These are phyloP conservation scores for Schizonepeta tenuifolia DNA, from an alignment of 257 asterid species.

Conservation along the genomic window DNA sequence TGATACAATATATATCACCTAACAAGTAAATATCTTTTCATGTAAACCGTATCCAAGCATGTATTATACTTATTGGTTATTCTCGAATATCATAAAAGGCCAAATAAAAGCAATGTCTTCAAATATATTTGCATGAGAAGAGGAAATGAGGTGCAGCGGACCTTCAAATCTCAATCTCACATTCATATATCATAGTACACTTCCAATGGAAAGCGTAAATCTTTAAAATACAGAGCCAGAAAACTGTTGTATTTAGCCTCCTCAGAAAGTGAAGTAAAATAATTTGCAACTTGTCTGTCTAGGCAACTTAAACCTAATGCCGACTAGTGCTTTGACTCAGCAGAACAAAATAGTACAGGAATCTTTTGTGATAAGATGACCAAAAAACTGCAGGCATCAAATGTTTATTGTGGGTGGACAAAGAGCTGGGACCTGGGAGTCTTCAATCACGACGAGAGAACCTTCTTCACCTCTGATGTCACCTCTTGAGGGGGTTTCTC, in stretches of 20 bases:
- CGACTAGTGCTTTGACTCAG: conserved; percentile 24
- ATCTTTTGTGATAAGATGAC: conserved; percentile 22
- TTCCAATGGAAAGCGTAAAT: not conserved
- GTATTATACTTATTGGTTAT: no score
- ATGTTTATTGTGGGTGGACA: conserved; percentile 25
- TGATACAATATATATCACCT: no score
- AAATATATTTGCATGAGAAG: not conserved
- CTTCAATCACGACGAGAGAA: conserved; percentile 55
- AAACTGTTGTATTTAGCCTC: conserved; percentile 15
- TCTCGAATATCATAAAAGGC: no score
- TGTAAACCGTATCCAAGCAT: no score
- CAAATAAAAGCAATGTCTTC: not conserved
- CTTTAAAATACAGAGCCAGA: conserved; percentile 4
- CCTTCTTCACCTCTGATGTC: conserved; percentile 64
- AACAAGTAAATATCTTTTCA: no score
- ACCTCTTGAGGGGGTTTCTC: conserved; percentile 80
- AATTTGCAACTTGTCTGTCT: conserved; percentile 3
- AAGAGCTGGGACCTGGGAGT: not conserved
- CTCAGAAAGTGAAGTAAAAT: not conserved
- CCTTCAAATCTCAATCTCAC: not conserved
- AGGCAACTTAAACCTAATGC: conserved; percentile 28
- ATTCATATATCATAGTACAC: not conserved
- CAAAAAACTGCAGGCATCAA: conserved; percentile 25
- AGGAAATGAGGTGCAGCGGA: not conserved
- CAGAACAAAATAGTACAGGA: conserved; percentile 27